Evolutionary conservation across 73 alveolate genomes (phyloP).

Genomic region (Paramecium primaurelia): DNA sequence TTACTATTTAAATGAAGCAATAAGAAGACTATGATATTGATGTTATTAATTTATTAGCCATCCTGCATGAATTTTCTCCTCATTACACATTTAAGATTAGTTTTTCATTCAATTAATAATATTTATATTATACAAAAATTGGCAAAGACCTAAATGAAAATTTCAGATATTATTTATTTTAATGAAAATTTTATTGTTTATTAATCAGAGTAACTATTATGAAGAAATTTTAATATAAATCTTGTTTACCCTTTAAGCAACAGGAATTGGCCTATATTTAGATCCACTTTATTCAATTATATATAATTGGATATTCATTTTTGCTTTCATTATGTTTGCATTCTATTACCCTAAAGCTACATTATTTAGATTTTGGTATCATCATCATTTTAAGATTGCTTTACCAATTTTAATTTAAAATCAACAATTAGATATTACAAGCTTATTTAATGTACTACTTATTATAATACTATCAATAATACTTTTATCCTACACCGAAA

Average conservation of each 20-base stretch:
- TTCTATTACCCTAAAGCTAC: background rate
- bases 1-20: background rate
- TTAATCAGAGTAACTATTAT: background rate
- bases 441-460: background rate
- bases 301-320: background rate
- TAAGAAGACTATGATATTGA: background rate
- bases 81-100: background rate
- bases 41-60: background rate
- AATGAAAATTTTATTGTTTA: background rate
- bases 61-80: background rate
- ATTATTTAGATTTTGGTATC: background rate
- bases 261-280: background rate
- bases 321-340: background rate
- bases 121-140: background rate
- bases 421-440: background rate
- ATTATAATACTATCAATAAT: background rate
- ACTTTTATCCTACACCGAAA: background rate
- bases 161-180: background rate
- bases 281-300: background rate
- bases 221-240: conserved; percentile 8
- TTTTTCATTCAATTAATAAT: background rate
- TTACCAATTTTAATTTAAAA: background rate
- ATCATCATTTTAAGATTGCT: background rate
- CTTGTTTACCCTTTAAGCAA: background rate
- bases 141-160: background rate